Conservation (phyloP, 2,329 filamentous ascomycete species). For the Coniochaeta sp. region DNA sequence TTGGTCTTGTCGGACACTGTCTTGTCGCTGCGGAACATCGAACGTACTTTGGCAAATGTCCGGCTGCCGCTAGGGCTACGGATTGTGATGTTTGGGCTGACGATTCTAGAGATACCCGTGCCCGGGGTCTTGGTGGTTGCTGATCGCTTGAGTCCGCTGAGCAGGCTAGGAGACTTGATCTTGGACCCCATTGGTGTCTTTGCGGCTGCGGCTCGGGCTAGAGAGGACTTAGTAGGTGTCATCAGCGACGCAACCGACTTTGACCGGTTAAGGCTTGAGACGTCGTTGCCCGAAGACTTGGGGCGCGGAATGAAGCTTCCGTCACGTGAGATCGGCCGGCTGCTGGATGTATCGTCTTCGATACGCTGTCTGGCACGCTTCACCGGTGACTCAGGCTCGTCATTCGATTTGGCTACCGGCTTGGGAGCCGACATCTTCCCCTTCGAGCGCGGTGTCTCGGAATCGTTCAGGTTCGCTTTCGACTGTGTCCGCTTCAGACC, state of each 20-base stretch:
- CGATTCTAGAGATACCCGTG: conserved; percentile 9
- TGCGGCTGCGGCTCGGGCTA: conserved; percentile 38
- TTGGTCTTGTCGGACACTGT: conserved; percentile 28
- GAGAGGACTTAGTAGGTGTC: conserved; percentile 72
- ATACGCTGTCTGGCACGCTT: conserved; percentile 66
- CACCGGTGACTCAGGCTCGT: conserved; percentile 33
- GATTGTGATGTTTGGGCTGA: conserved; percentile 15
- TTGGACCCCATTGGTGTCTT: conserved; percentile 39
- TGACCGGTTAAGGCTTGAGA: conserved; percentile 30
- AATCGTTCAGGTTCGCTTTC: conserved; percentile 57
- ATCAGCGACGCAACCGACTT: conserved; percentile 51
- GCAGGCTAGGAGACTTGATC: conserved; percentile 47
- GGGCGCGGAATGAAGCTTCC: conserved; percentile 40
- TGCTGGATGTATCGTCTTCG: conserved; percentile 61
- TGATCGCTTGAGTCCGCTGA: conserved; percentile 38
- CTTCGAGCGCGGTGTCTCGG: conserved; percentile 33
- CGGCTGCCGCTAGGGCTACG: conserved; percentile 40
- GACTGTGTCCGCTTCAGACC: conserved; percentile 43
- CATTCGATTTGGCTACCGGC: conserved; percentile 16
- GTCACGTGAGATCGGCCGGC: conserved; percentile 51
- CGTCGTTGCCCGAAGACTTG: conserved; percentile 31
- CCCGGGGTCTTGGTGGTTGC: conserved; percentile 39
- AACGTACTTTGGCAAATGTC: conserved; percentile 45
- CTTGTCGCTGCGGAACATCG: conserved; percentile 41
- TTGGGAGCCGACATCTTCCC: conserved; percentile 9